phyloP scores from a whole-genome alignment of 208 protist genomes.

The Ichthyophonus hoferi region DNA sequence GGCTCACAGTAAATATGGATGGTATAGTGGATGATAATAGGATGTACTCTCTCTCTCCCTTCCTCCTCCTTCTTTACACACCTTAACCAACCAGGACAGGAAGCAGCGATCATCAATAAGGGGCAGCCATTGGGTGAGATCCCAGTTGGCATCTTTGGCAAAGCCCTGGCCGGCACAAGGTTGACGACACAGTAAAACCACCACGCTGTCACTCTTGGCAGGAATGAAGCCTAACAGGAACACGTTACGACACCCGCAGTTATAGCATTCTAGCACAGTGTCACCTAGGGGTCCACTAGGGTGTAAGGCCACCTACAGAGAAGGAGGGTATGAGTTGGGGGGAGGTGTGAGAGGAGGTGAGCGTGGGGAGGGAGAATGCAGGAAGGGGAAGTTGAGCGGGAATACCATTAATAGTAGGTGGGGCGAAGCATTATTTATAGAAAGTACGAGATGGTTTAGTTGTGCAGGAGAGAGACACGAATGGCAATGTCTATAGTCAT shows the following conservation, averaged over 20 bases:
- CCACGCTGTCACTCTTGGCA: conserved; percentile 79
- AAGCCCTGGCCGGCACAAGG: conserved; percentile 54
- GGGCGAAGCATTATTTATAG: no score
- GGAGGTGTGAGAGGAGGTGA: no score
- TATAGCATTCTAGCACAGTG: conserved; percentile 81
- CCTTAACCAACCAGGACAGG: conserved; percentile 81
- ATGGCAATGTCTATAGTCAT: no score
- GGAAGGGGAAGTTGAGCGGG: no score
- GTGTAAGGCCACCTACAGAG: conserved; percentile 61
- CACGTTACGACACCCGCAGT: conserved; percentile 74
- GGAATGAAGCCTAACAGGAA: conserved; percentile 83
- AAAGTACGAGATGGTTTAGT: no score
- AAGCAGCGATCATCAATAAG: conserved; percentile 81
- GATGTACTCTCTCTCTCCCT: neutral
- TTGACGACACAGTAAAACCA: conserved; percentile 81
- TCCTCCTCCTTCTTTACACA: neutral
- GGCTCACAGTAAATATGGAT: no score
- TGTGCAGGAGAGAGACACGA: no score
- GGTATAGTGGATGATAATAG: no score
- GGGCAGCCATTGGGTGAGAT: conserved; percentile 76
- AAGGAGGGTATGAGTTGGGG: no score
- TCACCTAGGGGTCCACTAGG: conserved; percentile 71
- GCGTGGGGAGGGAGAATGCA: no score
- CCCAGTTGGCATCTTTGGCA: conserved; percentile 74
- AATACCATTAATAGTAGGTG: no score